phyloP scores from a whole-genome alignment of 352 stramenopile species.

The Phytopythium litorale region DNA sequence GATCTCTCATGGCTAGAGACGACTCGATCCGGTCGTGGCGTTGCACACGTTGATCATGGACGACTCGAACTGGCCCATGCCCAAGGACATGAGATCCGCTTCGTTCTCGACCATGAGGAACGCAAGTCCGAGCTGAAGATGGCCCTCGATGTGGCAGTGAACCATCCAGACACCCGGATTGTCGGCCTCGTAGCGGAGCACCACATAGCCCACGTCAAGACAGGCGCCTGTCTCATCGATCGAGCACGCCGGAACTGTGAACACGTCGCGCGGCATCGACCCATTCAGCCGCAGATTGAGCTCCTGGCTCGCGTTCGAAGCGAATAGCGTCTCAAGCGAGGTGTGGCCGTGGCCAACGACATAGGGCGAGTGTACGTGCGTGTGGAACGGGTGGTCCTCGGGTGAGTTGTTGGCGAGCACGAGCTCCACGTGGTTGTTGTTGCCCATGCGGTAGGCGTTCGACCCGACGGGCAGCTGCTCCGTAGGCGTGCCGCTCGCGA shows the following conservation, averaged over 20 bases:
- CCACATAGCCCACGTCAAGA: slow-evolving; percentile 9
- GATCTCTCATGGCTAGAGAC: not conserved
- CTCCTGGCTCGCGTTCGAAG: slow-evolving; percentile 12
- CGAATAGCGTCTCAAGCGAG: slow-evolving; percentile 15
- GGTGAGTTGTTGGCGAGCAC: slow-evolving; percentile 35
- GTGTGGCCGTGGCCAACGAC: slow-evolving; percentile 28
- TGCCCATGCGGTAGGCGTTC: slow-evolving; percentile 20
- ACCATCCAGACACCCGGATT: slow-evolving; percentile 46
- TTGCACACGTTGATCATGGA: slow-evolving; percentile 29
- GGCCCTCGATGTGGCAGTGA: slow-evolving; percentile 52
- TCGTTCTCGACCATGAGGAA: slow-evolving; percentile 44
- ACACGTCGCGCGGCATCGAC: slow-evolving; percentile 36
- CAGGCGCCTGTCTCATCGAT: slow-evolving; percentile 21
- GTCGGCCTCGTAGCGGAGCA: slow-evolving; percentile 35
- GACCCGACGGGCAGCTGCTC: slow-evolving; percentile 27
- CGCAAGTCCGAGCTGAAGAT: slow-evolving; percentile 17
- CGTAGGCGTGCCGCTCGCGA: slow-evolving; percentile 19
- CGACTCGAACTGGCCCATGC: slow-evolving; percentile 21
- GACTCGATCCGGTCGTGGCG: not conserved
- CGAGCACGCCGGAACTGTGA: slow-evolving; percentile 29
- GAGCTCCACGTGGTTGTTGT: slow-evolving; percentile 35
- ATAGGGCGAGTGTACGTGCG: slow-evolving; percentile 33
- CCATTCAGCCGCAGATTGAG: slow-evolving; percentile 18
- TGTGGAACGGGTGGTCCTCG: slow-evolving; percentile 43
- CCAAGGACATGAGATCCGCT: slow-evolving; percentile 23